Conservation (phyloP, 371 early-diverging fungal genomes). For the Apophysomyces sp. region DNA sequence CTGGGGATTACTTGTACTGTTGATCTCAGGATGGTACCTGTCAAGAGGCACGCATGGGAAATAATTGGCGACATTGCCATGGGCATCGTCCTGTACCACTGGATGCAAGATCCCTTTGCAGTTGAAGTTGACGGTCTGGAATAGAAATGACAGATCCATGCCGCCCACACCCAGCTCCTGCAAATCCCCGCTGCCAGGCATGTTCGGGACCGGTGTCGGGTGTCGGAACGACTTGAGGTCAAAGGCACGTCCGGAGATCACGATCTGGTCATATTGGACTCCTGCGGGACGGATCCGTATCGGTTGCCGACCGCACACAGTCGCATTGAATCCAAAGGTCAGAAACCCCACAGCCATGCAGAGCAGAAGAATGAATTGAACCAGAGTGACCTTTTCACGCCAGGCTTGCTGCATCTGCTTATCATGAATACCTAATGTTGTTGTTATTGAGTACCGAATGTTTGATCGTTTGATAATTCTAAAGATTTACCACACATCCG, state of each 20-base stretch:
- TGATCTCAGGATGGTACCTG: constrained; percentile 36
- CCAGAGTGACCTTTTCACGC: constrained; percentile 88
- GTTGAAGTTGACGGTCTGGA: constrained; percentile 71
- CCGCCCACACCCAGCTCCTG: constrained; percentile 68
- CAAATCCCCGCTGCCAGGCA: constrained; percentile 53
- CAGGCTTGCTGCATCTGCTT: constrained; percentile 81
- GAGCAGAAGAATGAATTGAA: constrained; percentile 68
- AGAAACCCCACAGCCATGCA: constrained; percentile 66
- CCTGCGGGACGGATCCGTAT: constrained; percentile 53
- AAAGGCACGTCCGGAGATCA: constrained; percentile 58
- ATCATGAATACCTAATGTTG: constrained; percentile 48
- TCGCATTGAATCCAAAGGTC: constrained; percentile 64
- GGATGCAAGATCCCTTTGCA: constrained; percentile 67
- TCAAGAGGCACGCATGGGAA: constrained; percentile 73
- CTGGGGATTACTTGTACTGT: constrained; percentile 54
- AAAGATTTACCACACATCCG: constrained; percentile 23
- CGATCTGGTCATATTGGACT: constrained; percentile 42
- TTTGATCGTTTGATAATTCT: too few relatives aligned
- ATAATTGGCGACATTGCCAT: constrained; percentile 60
- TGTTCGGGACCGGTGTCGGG: constrained; percentile 34
- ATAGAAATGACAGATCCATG: constrained; percentile 73
- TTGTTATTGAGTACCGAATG: not conserved
- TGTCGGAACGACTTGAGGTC: constrained; percentile 45
- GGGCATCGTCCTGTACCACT: constrained; percentile 37
- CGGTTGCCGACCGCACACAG: constrained; percentile 58